These are phyloP conservation scores for Fusarium floridanum DNA, from an alignment of 2,329 filamentous ascomycete genomes.

Conservation along the genomic window DNA sequence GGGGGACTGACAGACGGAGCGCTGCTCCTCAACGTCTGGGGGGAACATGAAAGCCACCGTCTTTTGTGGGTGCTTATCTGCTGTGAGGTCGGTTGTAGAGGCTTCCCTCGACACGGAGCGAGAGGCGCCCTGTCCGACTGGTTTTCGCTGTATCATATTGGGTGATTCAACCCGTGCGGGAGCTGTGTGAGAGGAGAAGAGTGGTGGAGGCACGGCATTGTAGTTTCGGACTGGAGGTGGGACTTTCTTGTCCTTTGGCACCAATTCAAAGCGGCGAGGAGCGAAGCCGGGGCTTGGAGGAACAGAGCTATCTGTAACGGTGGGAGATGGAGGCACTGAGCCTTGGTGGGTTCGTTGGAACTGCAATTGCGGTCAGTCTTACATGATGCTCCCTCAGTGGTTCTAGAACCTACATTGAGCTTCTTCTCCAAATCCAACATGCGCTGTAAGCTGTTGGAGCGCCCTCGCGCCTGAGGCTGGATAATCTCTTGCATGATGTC, in stretches of 20 bases:
- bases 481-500: slow-evolving; percentile 33
- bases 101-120: slow-evolving; percentile 22
- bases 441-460: slow-evolving; percentile 65
- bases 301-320: slow-evolving; percentile 33
- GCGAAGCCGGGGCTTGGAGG: slow-evolving; percentile 37
- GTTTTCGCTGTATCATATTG: slow-evolving; percentile 35
- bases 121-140: slow-evolving; percentile 16
- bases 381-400: not conserved
- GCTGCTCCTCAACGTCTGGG: slow-evolving; percentile 46
- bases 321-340: slow-evolving; percentile 34
- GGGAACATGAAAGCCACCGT: slow-evolving; percentile 51
- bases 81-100: slow-evolving; percentile 17
- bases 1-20: slow-evolving; percentile 70
- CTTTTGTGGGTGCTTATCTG: slow-evolving; percentile 45
- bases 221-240: slow-evolving; percentile 45
- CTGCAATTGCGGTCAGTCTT: slow-evolving; percentile 19
- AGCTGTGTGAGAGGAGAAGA: slow-evolving; percentile 30
- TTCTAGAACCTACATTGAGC: slow-evolving; percentile 63
- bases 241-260: slow-evolving; percentile 42
- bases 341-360: slow-evolving; percentile 36
- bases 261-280: slow-evolving; percentile 44
- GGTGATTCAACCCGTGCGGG: slow-evolving; percentile 28
- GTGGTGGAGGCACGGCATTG: slow-evolving; percentile 35
- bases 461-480: slow-evolving; percentile 36
- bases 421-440: slow-evolving; percentile 72